phyloP scores from a whole-genome alignment of 805 yeast genomes.

The Yamadazyma sp. region DNA sequence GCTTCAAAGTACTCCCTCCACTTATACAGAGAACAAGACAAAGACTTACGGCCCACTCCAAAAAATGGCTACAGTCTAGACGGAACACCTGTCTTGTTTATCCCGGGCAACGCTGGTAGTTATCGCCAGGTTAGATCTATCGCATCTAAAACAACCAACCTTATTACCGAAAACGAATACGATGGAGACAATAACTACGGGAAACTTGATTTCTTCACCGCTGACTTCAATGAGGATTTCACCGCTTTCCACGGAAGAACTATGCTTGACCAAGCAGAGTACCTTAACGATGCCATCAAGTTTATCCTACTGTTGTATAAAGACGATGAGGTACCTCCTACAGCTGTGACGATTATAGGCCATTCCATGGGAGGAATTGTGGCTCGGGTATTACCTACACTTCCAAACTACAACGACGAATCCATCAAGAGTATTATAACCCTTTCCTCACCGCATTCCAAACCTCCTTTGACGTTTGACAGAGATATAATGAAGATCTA shows the following conservation, averaged over 20 bases:
- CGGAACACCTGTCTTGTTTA: constrained; percentile 88
- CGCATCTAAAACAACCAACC: constrained; percentile 75
- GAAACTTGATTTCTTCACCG: constrained; percentile 81
- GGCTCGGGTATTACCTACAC: constrained; percentile 76
- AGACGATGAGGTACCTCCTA: constrained; percentile 45
- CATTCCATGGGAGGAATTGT: constrained; percentile 99
- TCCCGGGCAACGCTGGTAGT: constrained; percentile 98
- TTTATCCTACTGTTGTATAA: constrained; percentile 72
- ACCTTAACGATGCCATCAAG: constrained; percentile 79
- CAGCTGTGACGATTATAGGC: constrained; percentile 75
- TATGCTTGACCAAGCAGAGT: constrained; percentile 89
- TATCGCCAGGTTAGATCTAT: constrained; percentile 85
- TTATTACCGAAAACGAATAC: constrained; percentile 42
- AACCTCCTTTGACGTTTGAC: constrained; percentile 91
- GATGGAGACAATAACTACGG: constrained; percentile 31
- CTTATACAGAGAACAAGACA: constrained; percentile 81
- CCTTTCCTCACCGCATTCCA: constrained; percentile 87
- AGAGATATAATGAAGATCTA: constrained; percentile 79
- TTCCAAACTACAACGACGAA: constrained; percentile 68
- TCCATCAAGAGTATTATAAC: constrained; percentile 85
- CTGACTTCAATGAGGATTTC: constrained; percentile 93
- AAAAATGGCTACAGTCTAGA: constrained; percentile 34
- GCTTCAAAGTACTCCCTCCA: constrained; percentile 84
- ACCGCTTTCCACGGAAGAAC: constrained; percentile 97
- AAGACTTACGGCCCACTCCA: constrained; percentile 53